phyloP scores from a whole-genome alignment of 805 yeast genomes.

The Lipomyces sp. region DNA sequence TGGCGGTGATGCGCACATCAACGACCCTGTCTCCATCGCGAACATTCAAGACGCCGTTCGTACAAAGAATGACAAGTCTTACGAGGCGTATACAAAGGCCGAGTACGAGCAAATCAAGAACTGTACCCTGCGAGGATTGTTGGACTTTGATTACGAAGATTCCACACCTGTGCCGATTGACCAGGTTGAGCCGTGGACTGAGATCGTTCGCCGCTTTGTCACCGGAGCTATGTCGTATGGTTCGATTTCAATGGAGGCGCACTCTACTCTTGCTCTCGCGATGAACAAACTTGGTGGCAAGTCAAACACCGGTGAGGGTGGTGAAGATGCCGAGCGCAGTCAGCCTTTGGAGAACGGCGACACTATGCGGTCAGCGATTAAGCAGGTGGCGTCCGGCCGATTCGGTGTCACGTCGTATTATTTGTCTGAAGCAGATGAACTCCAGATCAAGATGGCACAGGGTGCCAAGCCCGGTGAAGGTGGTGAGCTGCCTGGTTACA shows the following conservation, averaged over 20 bases:
- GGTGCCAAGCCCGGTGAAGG: constrained; percentile 99
- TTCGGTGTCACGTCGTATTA: constrained; percentile 96
- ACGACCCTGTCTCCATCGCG: constrained; percentile 93
- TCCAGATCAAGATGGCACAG: constrained; percentile 98
- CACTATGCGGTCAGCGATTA: constrained; percentile 97
- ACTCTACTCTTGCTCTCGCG: constrained; percentile 95
- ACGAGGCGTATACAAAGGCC: constrained; percentile 81
- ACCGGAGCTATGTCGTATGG: constrained; percentile 99
- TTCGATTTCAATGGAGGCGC: constrained; percentile 97
- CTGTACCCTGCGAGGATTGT: constrained; percentile 90
- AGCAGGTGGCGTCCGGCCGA: constrained; percentile 96
- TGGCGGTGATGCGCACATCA: constrained; percentile 94
- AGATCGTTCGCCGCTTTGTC: constrained; percentile 91
- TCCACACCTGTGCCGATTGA: constrained; percentile 83
- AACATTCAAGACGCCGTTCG: constrained; percentile 97
- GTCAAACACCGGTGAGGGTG: constrained; percentile 99
- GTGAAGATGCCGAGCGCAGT: constrained; percentile 94
- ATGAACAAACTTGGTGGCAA: constrained; percentile 98
- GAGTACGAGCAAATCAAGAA: constrained; percentile 88
- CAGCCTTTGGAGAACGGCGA: constrained; percentile 80
- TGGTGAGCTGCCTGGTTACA: constrained; percentile 96
- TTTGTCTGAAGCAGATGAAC: constrained; percentile 92
- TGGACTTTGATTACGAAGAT: constrained; percentile 79
- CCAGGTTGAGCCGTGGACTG: constrained; percentile 99
- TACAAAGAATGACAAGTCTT: constrained; percentile 90